Percentiles rank a stretch among this genome's conserved stretches.
phyloP scores from a whole-genome alignment of 2,329 filamentous ascomycete species.

The Fusarium globosum region DNA sequence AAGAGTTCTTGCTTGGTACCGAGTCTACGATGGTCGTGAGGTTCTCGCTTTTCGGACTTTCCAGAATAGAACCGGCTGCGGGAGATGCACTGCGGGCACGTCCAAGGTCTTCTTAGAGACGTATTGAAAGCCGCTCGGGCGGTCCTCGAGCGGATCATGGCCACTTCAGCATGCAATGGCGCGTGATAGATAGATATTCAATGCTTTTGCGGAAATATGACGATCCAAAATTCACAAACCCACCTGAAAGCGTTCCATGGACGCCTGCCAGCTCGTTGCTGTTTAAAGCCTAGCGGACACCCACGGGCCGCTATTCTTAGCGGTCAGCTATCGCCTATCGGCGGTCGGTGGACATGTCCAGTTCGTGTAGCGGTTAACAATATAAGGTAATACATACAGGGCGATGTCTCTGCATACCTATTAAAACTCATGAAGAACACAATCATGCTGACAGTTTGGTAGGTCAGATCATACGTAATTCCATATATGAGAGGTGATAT shows the following conservation, averaged over 20 bases:
- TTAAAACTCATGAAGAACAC: no score
- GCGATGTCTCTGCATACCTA: background rate
- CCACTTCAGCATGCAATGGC: slow-evolving; percentile 30
- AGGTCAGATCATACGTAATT: background rate
- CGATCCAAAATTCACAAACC: slow-evolving; percentile 19
- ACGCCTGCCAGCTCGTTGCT: slow-evolving; percentile 38
- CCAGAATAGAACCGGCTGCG: slow-evolving; percentile 48
- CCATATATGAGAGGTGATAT: background rate
- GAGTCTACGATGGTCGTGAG: slow-evolving; percentile 69
- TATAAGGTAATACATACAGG: background rate
- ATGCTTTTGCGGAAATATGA: slow-evolving; percentile 13
- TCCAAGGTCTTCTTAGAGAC: slow-evolving; percentile 45
- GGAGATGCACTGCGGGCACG: slow-evolving; percentile 47
- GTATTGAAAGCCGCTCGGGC: slow-evolving; percentile 31
- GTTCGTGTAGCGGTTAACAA: slow-evolving; percentile 26
- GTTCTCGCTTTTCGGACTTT: slow-evolving; percentile 46
- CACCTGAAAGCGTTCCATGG: slow-evolving; percentile 2
- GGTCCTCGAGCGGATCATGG: slow-evolving; percentile 48
- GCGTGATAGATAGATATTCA: background rate
- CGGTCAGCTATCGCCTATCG: slow-evolving; percentile 17
- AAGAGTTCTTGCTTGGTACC: slow-evolving; percentile 79
- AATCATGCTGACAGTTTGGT: background rate
- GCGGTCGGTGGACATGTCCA: slow-evolving; percentile 4
- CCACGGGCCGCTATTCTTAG: slow-evolving; percentile 38
- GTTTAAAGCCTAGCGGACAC: slow-evolving; percentile 39